Conservation (phyloP, 768 basidiomycete species). For the Terana coerulea region DNA sequence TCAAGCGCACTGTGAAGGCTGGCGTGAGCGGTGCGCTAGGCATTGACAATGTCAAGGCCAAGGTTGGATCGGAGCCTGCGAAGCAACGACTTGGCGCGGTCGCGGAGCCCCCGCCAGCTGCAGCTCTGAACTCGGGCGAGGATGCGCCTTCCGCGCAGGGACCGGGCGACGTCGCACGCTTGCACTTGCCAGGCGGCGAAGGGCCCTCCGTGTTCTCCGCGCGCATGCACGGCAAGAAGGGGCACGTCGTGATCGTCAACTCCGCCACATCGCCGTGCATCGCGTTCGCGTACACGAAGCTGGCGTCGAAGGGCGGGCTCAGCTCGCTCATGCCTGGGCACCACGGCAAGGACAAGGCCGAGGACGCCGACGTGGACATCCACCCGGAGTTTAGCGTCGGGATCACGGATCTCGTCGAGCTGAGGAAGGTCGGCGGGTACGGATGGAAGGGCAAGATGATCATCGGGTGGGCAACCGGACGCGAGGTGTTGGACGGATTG, state of each 20-base stretch:
- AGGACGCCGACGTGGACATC: conserved; percentile 11
- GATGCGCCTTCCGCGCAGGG: not conserved
- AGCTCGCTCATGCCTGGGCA: not conserved
- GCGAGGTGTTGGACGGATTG: conserved; percentile 28
- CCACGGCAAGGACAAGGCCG: not conserved
- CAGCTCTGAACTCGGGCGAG: not conserved
- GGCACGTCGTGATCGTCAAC: conserved; percentile 26
- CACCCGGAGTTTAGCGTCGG: conserved; percentile 27
- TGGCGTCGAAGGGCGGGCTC: conserved; percentile 7
- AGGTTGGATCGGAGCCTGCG: conserved; percentile 25
- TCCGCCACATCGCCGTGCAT: conserved; percentile 31
- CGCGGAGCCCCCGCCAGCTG: conserved; percentile 11
- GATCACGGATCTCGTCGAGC: conserved; percentile 25
- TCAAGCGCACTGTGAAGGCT: conserved; percentile 28
- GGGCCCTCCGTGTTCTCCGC: conserved; percentile 29
- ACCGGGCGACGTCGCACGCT: conserved; percentile 11
- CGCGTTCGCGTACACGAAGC: conserved; percentile 20
- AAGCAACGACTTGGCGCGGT: conserved; percentile 30
- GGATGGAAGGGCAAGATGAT: conserved; percentile 38
- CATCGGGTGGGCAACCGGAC: conserved; percentile 30
- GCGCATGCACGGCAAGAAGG: conserved; percentile 28
- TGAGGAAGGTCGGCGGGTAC: conserved; percentile 34
- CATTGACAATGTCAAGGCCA: conserved; percentile 30
- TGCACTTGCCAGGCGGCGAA: conserved; percentile 17
- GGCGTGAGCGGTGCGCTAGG: conserved; percentile 27